These are phyloP conservation scores for Fomitiporia mediterranea DNA, from an alignment of 1,284 basidiomycete genomes.

Conservation along the genomic window DNA sequence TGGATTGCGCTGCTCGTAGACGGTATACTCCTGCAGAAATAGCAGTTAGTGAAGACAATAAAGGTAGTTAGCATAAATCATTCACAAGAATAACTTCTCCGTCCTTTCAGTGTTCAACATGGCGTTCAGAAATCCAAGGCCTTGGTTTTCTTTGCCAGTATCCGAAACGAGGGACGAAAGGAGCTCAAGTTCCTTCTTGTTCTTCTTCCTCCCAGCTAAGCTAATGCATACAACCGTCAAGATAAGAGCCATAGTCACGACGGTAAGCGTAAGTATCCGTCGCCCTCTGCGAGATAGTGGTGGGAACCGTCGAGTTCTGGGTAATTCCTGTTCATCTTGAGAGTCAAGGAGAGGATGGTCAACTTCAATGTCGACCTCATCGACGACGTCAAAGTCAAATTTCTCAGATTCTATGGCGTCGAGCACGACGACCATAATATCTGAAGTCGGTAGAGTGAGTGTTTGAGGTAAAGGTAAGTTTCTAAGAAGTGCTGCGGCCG, in stretches of 20 bases:
- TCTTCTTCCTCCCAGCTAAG: not conserved
- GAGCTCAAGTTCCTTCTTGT: not conserved
- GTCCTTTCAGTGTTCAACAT: slow-evolving; percentile 7
- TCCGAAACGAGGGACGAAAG: slow-evolving; percentile 1
- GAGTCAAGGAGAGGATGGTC: not conserved
- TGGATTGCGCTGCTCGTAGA: slow-evolving; percentile 48
- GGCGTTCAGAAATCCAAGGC: slow-evolving; percentile 1
- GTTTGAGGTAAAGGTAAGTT: not conserved
- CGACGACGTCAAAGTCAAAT: not conserved
- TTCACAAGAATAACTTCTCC: slow-evolving; percentile 26
- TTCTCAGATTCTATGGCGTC: slow-evolving; percentile 17
- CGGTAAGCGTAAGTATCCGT: not conserved
- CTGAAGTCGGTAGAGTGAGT: not conserved
- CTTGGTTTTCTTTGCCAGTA: not conserved
- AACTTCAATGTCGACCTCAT: not conserved
- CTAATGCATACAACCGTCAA: not conserved
- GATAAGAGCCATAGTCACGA: not conserved
- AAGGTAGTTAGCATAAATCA: not conserved
- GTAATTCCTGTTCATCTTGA: not conserved
- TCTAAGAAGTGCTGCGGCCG: not conserved
- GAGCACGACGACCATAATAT: slow-evolving; percentile 18
- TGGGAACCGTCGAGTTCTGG: not conserved
- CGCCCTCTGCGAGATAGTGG: slow-evolving; percentile 10
- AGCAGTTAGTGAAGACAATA: not conserved
- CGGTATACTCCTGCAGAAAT: slow-evolving; percentile 48